Percentiles rank a stretch among this genome's conserved stretches.
Conservation (phyloP, 2,329 filamentous ascomycete genomes). For the Neospermospora avenae region DNA sequence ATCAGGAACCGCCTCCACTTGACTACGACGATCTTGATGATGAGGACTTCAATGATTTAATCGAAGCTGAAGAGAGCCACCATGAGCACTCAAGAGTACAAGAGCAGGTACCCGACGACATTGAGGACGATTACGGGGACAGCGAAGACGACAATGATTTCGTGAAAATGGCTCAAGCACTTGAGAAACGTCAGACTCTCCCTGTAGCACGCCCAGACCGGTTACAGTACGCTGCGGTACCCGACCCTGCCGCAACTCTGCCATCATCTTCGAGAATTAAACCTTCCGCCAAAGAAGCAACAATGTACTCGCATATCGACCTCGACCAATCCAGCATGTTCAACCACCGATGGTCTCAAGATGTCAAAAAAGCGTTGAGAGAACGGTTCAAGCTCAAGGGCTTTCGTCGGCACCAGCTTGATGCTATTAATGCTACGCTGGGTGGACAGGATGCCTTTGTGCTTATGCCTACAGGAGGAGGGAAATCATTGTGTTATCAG, state of each 20-base stretch:
- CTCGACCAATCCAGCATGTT: constrained; percentile 49
- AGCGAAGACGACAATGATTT: constrained; percentile 29
- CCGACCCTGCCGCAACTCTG: constrained; percentile 4
- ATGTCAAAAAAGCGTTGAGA: constrained; percentile 77
- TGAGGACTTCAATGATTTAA: constrained; percentile 24
- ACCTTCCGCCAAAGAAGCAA: constrained; percentile 15
- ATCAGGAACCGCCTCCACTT: constrained; percentile 18
- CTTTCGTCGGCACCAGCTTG: constrained; percentile 87
- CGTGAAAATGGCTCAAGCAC: constrained; percentile 41
- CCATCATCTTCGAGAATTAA: constrained; percentile 16
- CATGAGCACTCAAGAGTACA: constrained; percentile 9
- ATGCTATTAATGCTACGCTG: constrained; percentile 93
- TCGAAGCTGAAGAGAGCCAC: constrained; percentile 28
- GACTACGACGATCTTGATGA: constrained; percentile 28
- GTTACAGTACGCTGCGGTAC: constrained; percentile 11
- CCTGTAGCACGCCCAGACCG: not conserved
- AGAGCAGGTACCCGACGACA: not conserved
- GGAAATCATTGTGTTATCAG: constrained; percentile 96
- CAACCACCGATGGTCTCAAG: constrained; percentile 76
- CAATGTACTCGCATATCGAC: constrained; percentile 34
- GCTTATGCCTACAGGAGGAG: constrained; percentile 95
- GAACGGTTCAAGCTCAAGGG: constrained; percentile 80
- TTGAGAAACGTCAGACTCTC: constrained; percentile 38
- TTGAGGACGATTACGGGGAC: constrained; percentile 21
- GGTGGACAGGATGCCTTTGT: constrained; percentile 88